phyloP scores from a whole-genome alignment of 352 stramenopile species.

The Aphanomyces cochlioides region DNA sequence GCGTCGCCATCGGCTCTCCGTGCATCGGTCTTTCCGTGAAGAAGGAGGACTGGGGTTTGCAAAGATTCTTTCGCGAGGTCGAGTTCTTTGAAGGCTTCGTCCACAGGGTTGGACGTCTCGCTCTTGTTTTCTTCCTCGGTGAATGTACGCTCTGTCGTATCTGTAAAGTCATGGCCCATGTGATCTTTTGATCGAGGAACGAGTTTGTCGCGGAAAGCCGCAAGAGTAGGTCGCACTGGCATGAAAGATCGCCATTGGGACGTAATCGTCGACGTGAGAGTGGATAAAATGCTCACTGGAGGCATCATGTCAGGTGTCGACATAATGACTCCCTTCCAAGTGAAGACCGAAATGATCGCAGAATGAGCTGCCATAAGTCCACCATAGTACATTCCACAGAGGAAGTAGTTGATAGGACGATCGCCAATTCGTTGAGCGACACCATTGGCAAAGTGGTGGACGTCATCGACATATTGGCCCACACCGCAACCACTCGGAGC shows the following conservation, averaged over 20 bases:
- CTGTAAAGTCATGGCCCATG: slow-evolving; percentile 24
- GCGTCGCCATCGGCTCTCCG: slow-evolving; percentile 2
- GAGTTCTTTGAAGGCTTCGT: slow-evolving; percentile 24
- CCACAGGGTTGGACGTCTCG: slow-evolving; percentile 5
- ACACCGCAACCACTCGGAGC: slow-evolving; percentile 17
- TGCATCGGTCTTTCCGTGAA: slow-evolving; percentile 21
- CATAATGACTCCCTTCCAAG: slow-evolving; percentile 28
- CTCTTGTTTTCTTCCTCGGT: slow-evolving; percentile 18
- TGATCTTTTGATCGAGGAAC: slow-evolving; percentile 16
- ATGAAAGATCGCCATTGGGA: slow-evolving; percentile 7
- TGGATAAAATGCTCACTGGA: slow-evolving; percentile 11
- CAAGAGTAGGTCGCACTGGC: slow-evolving; percentile 1
- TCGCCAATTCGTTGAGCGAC: slow-evolving; percentile 18
- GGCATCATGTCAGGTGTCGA: slow-evolving; percentile 20
- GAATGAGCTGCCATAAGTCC: slow-evolving; percentile 26
- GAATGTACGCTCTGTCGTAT: slow-evolving; percentile 24
- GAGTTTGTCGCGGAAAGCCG: slow-evolving; percentile 19
- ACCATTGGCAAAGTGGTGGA: slow-evolving; percentile 24
- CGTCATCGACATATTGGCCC: slow-evolving; percentile 24
- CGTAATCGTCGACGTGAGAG: slow-evolving; percentile 19
- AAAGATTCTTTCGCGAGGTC: slow-evolving; percentile 5
- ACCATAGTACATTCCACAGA: slow-evolving; percentile 26
- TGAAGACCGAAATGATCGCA: slow-evolving; percentile 21
- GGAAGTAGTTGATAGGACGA: slow-evolving; percentile 21
- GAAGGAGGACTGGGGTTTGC: slow-evolving; percentile 14